These are phyloP conservation scores for Dendrocalamus latiflorus DNA, from an alignment of 202 grass and related monocot species.

Conservation along the genomic window DNA sequence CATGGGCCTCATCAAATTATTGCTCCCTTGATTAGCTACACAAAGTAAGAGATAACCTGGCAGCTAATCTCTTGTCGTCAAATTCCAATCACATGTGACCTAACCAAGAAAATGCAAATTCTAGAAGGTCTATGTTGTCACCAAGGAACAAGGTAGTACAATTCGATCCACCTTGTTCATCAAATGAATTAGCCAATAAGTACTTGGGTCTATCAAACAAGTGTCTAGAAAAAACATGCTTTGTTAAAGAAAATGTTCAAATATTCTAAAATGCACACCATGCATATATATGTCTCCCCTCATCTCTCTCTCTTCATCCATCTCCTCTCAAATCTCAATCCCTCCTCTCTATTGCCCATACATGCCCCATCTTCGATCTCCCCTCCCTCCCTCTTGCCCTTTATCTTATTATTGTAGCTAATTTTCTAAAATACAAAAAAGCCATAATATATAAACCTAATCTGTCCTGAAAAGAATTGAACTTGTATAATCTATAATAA, in stretches of 20 bases:
- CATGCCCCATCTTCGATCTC: neutral
- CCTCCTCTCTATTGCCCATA: neutral
- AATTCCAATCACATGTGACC: neutral
- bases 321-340: neutral
- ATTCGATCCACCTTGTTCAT: neutral
- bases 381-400: neutral
- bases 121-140: neutral
- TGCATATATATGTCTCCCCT: too few relatives aligned
- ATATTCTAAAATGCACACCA: neutral
- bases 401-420: neutral
- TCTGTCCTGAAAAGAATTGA: neutral
- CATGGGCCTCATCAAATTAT: neutral
- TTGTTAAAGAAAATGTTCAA: neutral
- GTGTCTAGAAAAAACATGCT: neutral
- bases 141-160: neutral
- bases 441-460: neutral
- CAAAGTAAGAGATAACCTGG: neutral
- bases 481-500: neutral
- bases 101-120: neutral
- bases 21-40: conserved; percentile 2
- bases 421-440: neutral
- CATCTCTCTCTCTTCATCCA: too few relatives aligned
- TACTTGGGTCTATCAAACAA: neutral
- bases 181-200: neutral
- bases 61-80: neutral